Percentiles rank a stretch among this genome's conserved stretches.
Evolutionary conservation across 164 flowering plant genomes (phyloP).

Genomic region (Piper longum): DNA sequence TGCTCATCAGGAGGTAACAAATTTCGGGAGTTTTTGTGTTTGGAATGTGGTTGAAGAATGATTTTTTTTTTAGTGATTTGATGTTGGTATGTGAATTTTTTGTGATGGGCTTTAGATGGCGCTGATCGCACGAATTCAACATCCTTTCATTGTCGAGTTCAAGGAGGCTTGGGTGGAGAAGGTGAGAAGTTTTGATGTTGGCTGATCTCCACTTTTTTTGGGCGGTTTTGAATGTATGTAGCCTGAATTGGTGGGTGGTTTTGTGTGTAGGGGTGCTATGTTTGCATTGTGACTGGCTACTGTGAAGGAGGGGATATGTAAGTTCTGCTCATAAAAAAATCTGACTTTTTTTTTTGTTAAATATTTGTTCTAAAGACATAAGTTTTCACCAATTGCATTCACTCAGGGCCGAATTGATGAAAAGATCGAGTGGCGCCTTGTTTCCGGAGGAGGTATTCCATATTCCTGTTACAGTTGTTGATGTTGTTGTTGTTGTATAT

Average conservation of each 20-base stretch:
- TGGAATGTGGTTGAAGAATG: too few species aligned
- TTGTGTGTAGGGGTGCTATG: slow-evolving; percentile 82
- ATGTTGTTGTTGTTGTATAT: background rate
- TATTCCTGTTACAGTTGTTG: background rate
- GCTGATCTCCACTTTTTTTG: background rate
- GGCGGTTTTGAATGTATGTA: background rate
- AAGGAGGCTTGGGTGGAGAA: slow-evolving; percentile 99
- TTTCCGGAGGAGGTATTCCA: slow-evolving; percentile 85
- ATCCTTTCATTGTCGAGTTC: slow-evolving; percentile 85
- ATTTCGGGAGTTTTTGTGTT: background rate
- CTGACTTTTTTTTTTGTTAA: background rate
- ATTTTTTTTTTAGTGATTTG: background rate
- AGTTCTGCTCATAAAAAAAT: slow-evolving; percentile 19
- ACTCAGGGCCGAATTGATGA: slow-evolving; percentile 89
- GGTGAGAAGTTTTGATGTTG: slow-evolving; percentile 20
- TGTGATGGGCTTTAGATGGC: slow-evolving; percentile 53
- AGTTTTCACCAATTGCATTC: slow-evolving; percentile 1
- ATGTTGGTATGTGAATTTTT: background rate
- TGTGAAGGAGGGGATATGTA: slow-evolving; percentile 99
- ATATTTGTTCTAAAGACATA: background rate
- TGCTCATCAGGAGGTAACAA: slow-evolving; percentile 86
- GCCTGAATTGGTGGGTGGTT: background rate
- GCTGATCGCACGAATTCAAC: slow-evolving; percentile 82
- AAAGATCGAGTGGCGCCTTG: slow-evolving; percentile 62
- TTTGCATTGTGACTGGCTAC: slow-evolving; percentile 96